Base-by-base conservation (phyloP, 164 flowering plant species). In the Stephania cephalantha region DNA sequence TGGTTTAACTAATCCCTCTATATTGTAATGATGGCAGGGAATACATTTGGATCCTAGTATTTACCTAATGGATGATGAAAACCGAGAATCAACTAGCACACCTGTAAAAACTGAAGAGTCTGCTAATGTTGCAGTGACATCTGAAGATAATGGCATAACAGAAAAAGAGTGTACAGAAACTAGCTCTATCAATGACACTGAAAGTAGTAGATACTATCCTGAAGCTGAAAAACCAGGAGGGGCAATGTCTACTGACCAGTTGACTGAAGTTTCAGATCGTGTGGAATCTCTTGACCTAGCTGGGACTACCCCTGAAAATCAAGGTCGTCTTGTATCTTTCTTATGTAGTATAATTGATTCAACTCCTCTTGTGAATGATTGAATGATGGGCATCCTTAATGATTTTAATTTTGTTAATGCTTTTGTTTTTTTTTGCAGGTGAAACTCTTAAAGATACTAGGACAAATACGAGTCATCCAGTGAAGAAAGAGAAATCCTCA, bases 11-110 rank as follows among this genome's bases (percentile, higher is more conserved):
- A 48, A 67, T 44, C 25, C 20, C 67, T 55, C 68, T 8, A 70
- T 55, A 29, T 67, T 72, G 7, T 44, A 52, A 75, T 72, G 20
- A 73, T 84, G 74, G 9, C 88, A 95, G 99, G 99, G 99, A 75
- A 87, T 91, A 75, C 98, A 95, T 87, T 83, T 93, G 84, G 97
- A 95, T 83, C 99, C 99, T 71, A 95, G 97, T 85, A 95, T 93
- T 45, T 95, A 95, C 79, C 76, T 95, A 75, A 91, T 93, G 95
- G 97, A 92, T 79, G 98, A 91, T 31, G 99, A 88, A 73, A 90
- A 83, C 74, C 91, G 90, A 81, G 71, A 65, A 50, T 77, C 86
- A 73, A 64, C 81, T 6, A 77, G 75, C n/a, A 2, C 35, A 18
- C 74, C 82, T 61, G 77, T 76, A 74, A 84, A 83, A 82, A 74